phyloP scores from a whole-genome alignment of 1,284 basidiomycete genomes.

The Cryptococcus sp. region DNA sequence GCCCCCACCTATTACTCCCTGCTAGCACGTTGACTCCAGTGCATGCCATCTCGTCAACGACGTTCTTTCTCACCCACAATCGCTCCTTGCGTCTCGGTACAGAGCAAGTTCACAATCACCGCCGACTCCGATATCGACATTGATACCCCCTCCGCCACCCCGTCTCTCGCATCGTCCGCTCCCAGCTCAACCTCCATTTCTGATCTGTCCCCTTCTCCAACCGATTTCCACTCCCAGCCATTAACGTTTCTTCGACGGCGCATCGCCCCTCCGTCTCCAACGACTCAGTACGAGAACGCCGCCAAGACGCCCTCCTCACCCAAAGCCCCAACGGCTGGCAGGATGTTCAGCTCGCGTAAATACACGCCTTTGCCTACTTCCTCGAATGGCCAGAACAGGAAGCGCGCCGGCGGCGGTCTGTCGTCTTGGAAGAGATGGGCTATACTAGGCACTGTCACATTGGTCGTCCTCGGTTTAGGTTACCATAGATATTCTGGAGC shows the following conservation, averaged over 20 bases:
- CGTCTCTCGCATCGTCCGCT: slow-evolving; percentile 1
- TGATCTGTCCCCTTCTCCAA: neutral
- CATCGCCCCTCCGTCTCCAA: neutral
- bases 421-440: slow-evolving; percentile 46
- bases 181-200: neutral
- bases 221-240: no score
- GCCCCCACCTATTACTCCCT: no score
- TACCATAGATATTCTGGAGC: slow-evolving; percentile 14
- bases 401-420: slow-evolving; percentile 37
- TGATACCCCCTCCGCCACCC: slow-evolving; percentile 2
- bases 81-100: neutral
- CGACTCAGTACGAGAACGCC: neutral
- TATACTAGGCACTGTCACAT: slow-evolving; percentile 26
- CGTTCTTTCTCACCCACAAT: no score
- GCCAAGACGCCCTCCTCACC: slow-evolving; percentile 17
- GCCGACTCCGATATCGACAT: neutral
- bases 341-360: slow-evolving; percentile 47
- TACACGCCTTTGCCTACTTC: slow-evolving; percentile 50
- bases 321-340: slow-evolving; percentile 12
- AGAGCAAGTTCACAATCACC: neutral
- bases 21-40: no score
- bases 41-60: no score
- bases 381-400: slow-evolving; percentile 23
- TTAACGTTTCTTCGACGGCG: neutral
- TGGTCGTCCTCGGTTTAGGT: slow-evolving; percentile 30